These are phyloP conservation scores for Dioscorea alata DNA, from an alignment of 106 monocot genomes.

Conservation along the genomic window DNA sequence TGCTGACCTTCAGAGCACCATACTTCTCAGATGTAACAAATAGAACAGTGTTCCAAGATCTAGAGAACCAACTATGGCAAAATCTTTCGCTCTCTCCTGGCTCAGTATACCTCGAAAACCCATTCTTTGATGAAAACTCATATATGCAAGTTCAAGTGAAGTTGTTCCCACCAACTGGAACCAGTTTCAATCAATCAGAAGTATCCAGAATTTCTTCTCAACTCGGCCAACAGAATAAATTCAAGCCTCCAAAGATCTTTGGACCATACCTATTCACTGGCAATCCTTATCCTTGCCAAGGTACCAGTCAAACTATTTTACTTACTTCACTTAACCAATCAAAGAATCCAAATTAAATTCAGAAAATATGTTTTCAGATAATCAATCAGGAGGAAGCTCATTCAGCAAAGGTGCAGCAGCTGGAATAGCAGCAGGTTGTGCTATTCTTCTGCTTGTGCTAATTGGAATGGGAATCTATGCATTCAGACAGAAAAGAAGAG, in stretches of 20 bases:
- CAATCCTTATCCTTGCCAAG: conserved; percentile 50
- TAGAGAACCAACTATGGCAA: conserved; percentile 49
- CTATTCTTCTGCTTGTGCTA: conserved; percentile 34
- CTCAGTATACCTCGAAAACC: conserved; percentile 43
- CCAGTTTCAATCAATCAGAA: conserved; percentile 47
- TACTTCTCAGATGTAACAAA: conserved; percentile 48
- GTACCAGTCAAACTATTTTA: conserved; percentile 9
- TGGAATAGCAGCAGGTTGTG: conserved; percentile 44
- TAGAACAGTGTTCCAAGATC: conserved; percentile 30
- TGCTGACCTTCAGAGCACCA: conserved; percentile 55
- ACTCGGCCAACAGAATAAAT: conserved; percentile 47
- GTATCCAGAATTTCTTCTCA: conserved; percentile 45
- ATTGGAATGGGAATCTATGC: conserved; percentile 39
- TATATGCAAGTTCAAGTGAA: conserved; percentile 53
- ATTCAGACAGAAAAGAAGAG: conserved; percentile 35
- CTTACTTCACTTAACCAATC: too few species aligned
- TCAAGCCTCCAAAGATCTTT: conserved; percentile 50
- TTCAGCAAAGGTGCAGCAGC: conserved; percentile 25
- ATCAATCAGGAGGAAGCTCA: conserved; percentile 11
- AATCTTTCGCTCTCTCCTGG: conserved; percentile 45
- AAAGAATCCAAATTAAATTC: too few species aligned
- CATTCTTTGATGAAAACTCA: conserved; percentile 26
- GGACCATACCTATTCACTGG: conserved; percentile 63
- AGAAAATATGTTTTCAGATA: too few species aligned
- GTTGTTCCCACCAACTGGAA: conserved; percentile 41